Evolutionary conservation across 78 protist genomes (phyloP).

Genomic region (Trichosphaerium sp.): DNA sequence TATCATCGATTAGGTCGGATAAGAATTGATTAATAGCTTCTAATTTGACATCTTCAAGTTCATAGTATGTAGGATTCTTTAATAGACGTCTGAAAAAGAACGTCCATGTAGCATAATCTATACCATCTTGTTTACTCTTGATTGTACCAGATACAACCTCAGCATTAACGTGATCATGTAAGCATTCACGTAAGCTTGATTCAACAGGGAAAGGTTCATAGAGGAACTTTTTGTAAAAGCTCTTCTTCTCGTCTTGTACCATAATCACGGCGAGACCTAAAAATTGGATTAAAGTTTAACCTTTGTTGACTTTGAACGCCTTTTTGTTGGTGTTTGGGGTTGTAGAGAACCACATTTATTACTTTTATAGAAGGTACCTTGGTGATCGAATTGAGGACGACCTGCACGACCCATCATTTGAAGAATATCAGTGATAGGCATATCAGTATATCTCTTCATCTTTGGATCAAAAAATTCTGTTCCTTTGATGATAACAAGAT

Average conservation of each 20-base stretch:
- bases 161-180: conserved; percentile 93
- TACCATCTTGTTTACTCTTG: conserved; percentile 50
- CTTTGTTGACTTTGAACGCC: background rate
- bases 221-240: conserved; percentile 91
- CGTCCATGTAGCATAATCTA: conserved; percentile 95
- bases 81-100: conserved; percentile 84
- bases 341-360: too few relatives aligned
- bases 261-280: conserved; percentile 60
- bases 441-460: conserved; percentile 77
- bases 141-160: conserved; percentile 72
- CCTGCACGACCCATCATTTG: conserved; percentile 99
- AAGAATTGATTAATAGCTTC: conserved; percentile 15
- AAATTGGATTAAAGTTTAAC: background rate
- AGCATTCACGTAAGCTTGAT: conserved; percentile 54
- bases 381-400: conserved; percentile 94
- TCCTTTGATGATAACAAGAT: conserved; percentile 95
- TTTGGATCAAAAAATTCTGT: conserved; percentile 81
- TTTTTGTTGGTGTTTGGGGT: too few relatives aligned
- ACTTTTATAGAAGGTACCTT: too few relatives aligned
- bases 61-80: conserved; percentile 92
- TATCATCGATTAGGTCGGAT: conserved; percentile 32
- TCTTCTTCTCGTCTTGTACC: conserved; percentile 83
- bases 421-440: conserved; percentile 92
- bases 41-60: conserved; percentile 29
- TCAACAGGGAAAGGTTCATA: conserved; percentile 99